Evolutionary conservation across 164 flowering plant genomes (phyloP).

Genomic region (Chloranthus sessilifolius): DNA sequence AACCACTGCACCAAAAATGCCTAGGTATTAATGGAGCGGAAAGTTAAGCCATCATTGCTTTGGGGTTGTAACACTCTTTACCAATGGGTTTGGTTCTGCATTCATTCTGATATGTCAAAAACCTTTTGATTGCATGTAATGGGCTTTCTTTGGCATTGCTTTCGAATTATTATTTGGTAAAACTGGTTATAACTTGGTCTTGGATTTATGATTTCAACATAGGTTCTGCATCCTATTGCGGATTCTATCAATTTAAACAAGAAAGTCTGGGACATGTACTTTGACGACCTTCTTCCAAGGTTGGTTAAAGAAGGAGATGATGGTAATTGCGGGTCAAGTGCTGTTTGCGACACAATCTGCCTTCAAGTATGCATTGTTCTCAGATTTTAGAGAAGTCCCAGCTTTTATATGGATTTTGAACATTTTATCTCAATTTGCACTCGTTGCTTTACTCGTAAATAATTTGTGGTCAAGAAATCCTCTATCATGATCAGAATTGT

Average conservation of each 20-base stretch:
- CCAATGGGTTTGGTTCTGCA: too few species aligned
- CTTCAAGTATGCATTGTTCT: constrained; percentile 81
- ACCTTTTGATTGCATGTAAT: too few species aligned
- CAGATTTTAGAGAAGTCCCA: background rate
- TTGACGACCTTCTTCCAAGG: constrained; percentile 69
- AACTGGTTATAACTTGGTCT: constrained; percentile 1
- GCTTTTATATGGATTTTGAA: background rate
- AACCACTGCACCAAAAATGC: too few species aligned
- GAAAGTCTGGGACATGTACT: constrained; percentile 82
- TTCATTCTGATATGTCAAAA: too few species aligned
- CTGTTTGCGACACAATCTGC: constrained; percentile 86
- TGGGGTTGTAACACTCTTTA: too few species aligned
- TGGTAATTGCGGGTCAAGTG: constrained; percentile 89
- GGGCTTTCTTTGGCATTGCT: too few species aligned
- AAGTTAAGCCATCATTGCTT: too few species aligned
- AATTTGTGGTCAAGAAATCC: background rate
- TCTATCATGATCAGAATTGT: background rate
- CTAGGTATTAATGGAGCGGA: too few species aligned
- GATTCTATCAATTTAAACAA: constrained; percentile 78
- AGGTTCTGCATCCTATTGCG: constrained; percentile 84
- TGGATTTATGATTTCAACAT: constrained; percentile 10
- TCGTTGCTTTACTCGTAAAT: background rate
- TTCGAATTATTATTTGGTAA: too few species aligned
- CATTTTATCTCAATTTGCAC: background rate
- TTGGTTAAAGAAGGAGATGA: constrained; percentile 81